phyloP scores from a whole-genome alignment of 257 asterid species.

The Forsythia viridissima region DNA sequence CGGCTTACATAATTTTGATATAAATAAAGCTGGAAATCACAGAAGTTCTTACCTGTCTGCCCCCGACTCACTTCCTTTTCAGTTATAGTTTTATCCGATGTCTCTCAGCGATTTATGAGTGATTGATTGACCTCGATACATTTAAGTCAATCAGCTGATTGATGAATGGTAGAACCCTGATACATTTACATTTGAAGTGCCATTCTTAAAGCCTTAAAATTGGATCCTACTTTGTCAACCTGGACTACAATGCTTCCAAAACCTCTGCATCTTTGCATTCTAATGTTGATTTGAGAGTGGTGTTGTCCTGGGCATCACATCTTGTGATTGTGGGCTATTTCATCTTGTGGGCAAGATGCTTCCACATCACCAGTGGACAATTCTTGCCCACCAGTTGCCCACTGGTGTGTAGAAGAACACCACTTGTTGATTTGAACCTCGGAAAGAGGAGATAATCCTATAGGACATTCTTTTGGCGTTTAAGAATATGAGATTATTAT shows the following conservation, averaged over 20 bases:
- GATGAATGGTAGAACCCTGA: not conserved
- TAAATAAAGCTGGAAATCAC: slow-evolving; percentile 13
- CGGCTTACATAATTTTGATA: slow-evolving; percentile 4
- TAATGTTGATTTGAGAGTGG: not conserved
- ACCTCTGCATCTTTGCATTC: not conserved
- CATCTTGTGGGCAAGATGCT: too few relatives aligned
- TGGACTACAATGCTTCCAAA: not conserved
- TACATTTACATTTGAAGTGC: not conserved
- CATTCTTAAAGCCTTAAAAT: not conserved
- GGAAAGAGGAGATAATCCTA: not conserved
- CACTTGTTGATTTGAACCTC: not conserved
- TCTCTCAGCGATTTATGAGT: not conserved
- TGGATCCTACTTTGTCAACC: not conserved
- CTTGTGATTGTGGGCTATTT: too few relatives aligned
- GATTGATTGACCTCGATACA: not conserved
- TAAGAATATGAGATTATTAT: not conserved
- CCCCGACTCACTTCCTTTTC: not conserved
- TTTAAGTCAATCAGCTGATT: not conserved
- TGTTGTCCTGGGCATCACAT: too few relatives aligned
- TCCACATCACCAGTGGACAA: too few relatives aligned
- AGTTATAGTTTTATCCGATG: not conserved
- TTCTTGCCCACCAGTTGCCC: too few relatives aligned
- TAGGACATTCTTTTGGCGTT: not conserved
- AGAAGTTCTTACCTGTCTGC: not conserved
- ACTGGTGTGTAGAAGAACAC: too few relatives aligned